These are phyloP conservation scores for Kuraishia hungarica DNA, from an alignment of 805 yeast species.

Conservation along the genomic window DNA sequence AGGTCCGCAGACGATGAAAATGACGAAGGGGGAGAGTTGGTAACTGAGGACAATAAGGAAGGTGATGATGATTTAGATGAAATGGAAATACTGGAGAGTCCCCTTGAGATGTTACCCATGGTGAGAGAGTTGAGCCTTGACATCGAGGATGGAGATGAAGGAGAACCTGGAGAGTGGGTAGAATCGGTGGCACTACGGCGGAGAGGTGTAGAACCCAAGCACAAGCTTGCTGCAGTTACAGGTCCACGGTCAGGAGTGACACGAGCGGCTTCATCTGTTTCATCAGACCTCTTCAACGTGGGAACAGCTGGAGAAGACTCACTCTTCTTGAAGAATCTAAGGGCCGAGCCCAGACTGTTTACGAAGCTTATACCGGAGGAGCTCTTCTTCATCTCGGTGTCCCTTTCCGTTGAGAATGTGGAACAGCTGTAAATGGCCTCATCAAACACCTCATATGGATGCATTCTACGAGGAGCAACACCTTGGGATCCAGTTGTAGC, in stretches of 20 bases:
- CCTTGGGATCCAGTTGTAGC: background rate
- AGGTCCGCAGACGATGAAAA: conserved; percentile 2
- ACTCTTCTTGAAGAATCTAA: conserved; percentile 17
- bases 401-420: background rate
- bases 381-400: background rate
- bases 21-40: conserved; percentile 18
- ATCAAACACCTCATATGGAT: conserved; percentile 57
- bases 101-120: conserved; percentile 12
- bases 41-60: conserved; percentile 15
- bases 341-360: conserved; percentile 12
- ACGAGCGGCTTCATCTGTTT: background rate
- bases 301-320: background rate
- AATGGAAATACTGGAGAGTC: conserved; percentile 8
- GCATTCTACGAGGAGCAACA: conserved; percentile 21
- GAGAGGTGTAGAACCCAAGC: background rate
- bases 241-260: background rate
- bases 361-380: conserved; percentile 2
- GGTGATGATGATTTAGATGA: conserved; percentile 22
- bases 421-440: conserved; percentile 47
- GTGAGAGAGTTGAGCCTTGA: conserved; percentile 10
- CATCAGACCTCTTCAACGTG: background rate
- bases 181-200: background rate
- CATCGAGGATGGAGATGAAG: conserved; percentile 6
- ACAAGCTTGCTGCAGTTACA: background rate
- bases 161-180: background rate